Evolutionary conservation across 176 grass and related monocot genomes (phyloP), one percentile per base, ranked within the genome.

Genomic region (Oryza longistaminata): DNA sequence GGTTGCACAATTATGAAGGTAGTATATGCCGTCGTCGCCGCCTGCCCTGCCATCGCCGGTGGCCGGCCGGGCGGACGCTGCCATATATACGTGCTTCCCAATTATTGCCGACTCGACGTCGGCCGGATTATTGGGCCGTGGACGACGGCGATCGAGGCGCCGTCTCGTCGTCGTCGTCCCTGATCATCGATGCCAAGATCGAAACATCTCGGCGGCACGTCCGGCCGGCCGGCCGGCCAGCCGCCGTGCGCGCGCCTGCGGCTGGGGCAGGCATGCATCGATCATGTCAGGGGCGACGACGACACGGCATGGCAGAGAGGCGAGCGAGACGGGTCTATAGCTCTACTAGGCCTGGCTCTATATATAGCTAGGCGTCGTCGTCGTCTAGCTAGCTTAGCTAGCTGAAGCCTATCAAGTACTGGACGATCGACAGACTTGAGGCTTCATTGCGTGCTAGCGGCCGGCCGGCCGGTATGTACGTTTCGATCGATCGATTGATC

Each of bases 251-350:
- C 49, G 12, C 67, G 79, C 68, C 68, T 72, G 44, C 55, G 31
- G 15, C 55, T 46, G 11, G 13, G 29, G 29, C 29, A 31, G 29
- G 76, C 84, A 4, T 43, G 77, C 77, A 33, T 74, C 85, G 11
- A 67, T 81, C 77, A 67, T 55, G 77, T 75, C 70, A 68, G 70
- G 17, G 65, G 22, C 26, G 61, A 31, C 29, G 29, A 31, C 29
- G 29, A 31, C 2, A 31, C 29, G 29, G 29, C 29, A 31, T 31
- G 29, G 29, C 1, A 2, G 29, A 31, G 29, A 31, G 29, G 29
- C 34, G 34, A 42, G 69, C 25, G 61, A 49, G 50, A 58, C 53
- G 19, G 53, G 53, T 58, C 53, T 16, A 43, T 16, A 43, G 42
- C 42, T 10, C 10, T 31, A 11, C 42, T 43, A 14, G 35, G 37